phyloP scores from a whole-genome alignment of 2,329 filamentous ascomycete species.

The Penicillium brevicompactum region DNA sequence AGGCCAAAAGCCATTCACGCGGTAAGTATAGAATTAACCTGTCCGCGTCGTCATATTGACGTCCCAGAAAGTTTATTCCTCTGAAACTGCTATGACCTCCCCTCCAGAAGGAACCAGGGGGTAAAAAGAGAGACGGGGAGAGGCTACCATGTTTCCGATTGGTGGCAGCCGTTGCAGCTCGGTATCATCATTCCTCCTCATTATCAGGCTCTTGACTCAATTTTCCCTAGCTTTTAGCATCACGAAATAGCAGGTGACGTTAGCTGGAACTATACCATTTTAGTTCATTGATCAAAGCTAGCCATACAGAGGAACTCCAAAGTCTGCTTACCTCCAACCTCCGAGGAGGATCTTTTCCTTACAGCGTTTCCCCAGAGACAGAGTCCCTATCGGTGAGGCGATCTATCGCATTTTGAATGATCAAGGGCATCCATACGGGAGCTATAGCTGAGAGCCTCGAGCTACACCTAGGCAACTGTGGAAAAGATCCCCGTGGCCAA shows the following conservation, averaged over 20 bases:
- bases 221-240: background rate
- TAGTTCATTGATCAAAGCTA: background rate
- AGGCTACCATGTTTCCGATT: conserved; percentile 2
- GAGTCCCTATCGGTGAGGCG: background rate
- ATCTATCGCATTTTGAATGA: conserved; percentile 6
- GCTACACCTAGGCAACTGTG: conserved; percentile 2
- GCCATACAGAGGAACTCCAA: background rate
- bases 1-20: background rate
- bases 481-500: conserved; percentile 7
- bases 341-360: background rate
- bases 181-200: conserved; percentile 6
- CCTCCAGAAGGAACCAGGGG: background rate
- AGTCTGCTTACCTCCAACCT: background rate
- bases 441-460: background rate
- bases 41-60: conserved; percentile 1
- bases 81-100: background rate
- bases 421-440: conserved; percentile 8
- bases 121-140: background rate
- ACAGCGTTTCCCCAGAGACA: conserved; percentile 13
- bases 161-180: background rate
- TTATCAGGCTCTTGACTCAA: background rate
- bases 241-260: conserved; percentile 6
- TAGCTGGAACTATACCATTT: background rate
- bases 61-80: background rate
- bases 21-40: background rate